phyloP scores from a whole-genome alignment of 495 filamentous ascomycete genomes.

The Chaetomium cochliodes region DNA sequence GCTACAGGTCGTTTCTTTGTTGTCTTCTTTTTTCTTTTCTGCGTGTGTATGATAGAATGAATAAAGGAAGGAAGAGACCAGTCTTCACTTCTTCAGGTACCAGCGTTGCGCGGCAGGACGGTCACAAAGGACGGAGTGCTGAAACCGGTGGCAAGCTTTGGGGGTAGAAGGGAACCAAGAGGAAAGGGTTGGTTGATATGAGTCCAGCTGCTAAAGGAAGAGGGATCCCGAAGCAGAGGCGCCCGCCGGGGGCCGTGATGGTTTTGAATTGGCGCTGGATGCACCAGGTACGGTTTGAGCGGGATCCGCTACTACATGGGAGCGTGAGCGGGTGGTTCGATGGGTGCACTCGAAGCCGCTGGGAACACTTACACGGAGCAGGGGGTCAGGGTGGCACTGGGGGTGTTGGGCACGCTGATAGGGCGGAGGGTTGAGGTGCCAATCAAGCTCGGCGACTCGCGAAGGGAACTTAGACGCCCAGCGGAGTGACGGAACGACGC shows the following conservation, averaged over 20 bases:
- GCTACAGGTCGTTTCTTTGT: conserved; percentile 16
- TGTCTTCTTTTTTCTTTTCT: conserved; percentile 25
- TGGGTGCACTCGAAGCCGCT: conserved; percentile 25
- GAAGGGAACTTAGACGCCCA: conserved; percentile 42
- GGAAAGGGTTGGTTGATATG: conserved; percentile 45
- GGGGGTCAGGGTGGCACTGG: conserved; percentile 25
- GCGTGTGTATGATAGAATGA: conserved; percentile 21
- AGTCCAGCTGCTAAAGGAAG: conserved; percentile 54
- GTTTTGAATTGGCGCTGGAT: conserved; percentile 57
- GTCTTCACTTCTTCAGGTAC: conserved; percentile 30
- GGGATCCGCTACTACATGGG: conserved; percentile 43
- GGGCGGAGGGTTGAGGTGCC: conserved; percentile 31
- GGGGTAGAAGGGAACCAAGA: conserved; percentile 30
- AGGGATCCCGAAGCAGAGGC: conserved; percentile 34
- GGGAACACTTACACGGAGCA: conserved; percentile 30
- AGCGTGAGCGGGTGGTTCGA: conserved; percentile 35
- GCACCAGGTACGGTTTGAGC: conserved; percentile 30
- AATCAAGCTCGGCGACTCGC: conserved; percentile 38
- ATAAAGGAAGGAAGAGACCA: conserved; percentile 39
- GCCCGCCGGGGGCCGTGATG: conserved; percentile 40
- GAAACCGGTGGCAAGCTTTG: conserved; percentile 24
- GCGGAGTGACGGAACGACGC: conserved; percentile 33
- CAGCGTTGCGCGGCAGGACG: conserved; percentile 12
- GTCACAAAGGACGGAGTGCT: conserved; percentile 28
- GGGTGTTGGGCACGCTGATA: conserved; percentile 34